Conservation (phyloP, 208 protist genomes). For the Trypanosomatidae sp. region DNA sequence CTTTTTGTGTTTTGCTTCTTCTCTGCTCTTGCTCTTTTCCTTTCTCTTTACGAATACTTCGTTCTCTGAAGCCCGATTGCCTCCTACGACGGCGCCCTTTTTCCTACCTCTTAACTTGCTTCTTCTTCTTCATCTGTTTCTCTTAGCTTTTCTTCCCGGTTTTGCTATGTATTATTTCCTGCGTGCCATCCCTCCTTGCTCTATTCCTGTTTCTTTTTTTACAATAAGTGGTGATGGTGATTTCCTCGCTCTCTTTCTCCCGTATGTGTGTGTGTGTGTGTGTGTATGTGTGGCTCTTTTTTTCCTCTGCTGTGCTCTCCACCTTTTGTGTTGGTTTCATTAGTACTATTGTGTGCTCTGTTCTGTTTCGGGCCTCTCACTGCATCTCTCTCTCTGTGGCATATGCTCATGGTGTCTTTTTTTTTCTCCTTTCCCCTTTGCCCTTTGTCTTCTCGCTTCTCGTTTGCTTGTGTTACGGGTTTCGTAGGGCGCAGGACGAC, state of each 20-base stretch:
- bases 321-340: background rate
- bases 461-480: background rate
- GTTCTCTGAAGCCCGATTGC: background rate
- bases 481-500: too few relatives aligned
- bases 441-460: background rate
- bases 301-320: background rate
- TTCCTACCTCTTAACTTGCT: background rate
- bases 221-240: background rate
- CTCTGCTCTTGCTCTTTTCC: slow-evolving; percentile 4
- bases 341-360: background rate
- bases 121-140: background rate
- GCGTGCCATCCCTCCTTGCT: background rate
- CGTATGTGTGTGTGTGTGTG: background rate
- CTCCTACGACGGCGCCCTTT: background rate
- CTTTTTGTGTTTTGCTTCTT: background rate
- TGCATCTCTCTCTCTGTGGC: background rate
- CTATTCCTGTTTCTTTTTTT: background rate
- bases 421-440: slow-evolving; percentile 1
- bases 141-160: background rate
- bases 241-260: background rate
- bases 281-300: background rate
- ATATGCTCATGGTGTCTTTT: background rate
- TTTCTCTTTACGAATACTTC: background rate
- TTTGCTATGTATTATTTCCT: background rate
- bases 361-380: background rate